These are phyloP conservation scores for Pythium aphanidermatum DNA, from an alignment of 352 stramenopile species.

Conservation along the genomic window DNA sequence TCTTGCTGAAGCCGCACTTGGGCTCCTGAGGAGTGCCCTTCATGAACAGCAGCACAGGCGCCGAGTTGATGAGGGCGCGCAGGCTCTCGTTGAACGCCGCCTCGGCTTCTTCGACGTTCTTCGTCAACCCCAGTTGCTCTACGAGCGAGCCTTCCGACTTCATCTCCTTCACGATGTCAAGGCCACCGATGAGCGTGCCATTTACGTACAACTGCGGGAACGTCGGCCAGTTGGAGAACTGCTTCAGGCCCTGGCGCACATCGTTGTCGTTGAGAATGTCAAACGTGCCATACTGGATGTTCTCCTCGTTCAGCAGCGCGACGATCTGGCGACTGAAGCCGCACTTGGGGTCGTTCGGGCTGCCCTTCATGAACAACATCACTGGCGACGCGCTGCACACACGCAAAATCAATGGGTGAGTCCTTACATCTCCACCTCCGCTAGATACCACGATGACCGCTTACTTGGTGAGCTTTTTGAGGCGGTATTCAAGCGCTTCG, in stretches of 20 bases:
- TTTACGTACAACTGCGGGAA: constrained; percentile 99
- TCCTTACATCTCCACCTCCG: background rate
- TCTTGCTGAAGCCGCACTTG: constrained; percentile 93
- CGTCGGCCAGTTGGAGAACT: constrained; percentile 97
- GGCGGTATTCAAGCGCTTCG: constrained; percentile 61
- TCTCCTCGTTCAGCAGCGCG: constrained; percentile 88
- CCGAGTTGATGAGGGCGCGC: constrained; percentile 75
- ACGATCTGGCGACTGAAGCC: constrained; percentile 95
- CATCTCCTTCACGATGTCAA: constrained; percentile 98
- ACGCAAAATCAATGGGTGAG: too few species aligned
- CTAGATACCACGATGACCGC: background rate
- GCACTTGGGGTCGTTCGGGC: constrained; percentile 91
- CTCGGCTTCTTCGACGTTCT: constrained; percentile 73
- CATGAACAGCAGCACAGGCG: constrained; percentile 94
- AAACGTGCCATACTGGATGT: constrained; percentile 94
- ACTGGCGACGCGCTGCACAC: constrained; percentile 66
- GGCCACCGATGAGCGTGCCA: constrained; percentile 92
- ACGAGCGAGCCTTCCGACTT: constrained; percentile 76
- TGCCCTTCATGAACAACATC: constrained; percentile 99
- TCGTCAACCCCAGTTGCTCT: constrained; percentile 64
- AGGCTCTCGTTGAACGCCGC: constrained; percentile 83
- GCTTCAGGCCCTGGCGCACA: constrained; percentile 95
- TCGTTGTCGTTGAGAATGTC: constrained; percentile 97
- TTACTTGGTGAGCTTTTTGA: constrained; percentile 80
- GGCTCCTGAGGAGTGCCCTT: constrained; percentile 90